Conservation (phyloP, 371 early-diverging fungal species). For the Blastocladiella emersonii region DNA sequence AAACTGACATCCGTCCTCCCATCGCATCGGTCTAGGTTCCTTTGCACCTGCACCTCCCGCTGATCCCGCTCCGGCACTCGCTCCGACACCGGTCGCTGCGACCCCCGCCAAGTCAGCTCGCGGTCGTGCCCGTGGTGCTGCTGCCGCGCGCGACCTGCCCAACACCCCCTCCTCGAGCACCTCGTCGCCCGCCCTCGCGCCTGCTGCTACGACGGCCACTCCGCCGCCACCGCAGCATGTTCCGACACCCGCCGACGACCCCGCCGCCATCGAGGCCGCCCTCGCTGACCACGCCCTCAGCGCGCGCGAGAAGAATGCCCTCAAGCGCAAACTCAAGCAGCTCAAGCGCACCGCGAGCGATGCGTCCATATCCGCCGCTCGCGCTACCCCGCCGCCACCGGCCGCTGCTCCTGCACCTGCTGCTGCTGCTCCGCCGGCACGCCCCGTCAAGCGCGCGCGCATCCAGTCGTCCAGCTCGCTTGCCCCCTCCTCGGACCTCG, state of each 20-base stretch:
- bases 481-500: not conserved
- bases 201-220: not conserved
- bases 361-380: no score
- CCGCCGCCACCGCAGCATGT: no score
- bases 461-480: no score
- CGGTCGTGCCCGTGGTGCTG: not conserved
- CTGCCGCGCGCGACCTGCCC: slow-evolving; percentile 8
- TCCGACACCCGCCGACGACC: no score
- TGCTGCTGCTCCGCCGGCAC: no score
- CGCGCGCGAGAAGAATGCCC: slow-evolving; percentile 72
- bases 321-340: slow-evolving; percentile 71
- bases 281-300: slow-evolving; percentile 69
- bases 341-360: no score
- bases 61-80: slow-evolving; percentile 7
- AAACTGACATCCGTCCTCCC: no score
- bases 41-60: slow-evolving; percentile 18
- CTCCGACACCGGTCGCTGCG: slow-evolving; percentile 14
- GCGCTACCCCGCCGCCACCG: no score
- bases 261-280: slow-evolving; percentile 9
- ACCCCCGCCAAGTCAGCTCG: slow-evolving; percentile 8
- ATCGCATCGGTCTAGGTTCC: not conserved
- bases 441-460: no score
- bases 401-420: no score
- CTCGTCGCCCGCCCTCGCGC: not conserved
- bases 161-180: slow-evolving; percentile 15